Percentiles rank a stretch among this genome's conserved stretches.
These are phyloP conservation scores for Thelonectria olida DNA, from an alignment of 2,329 filamentous ascomycete genomes.

Conservation along the genomic window DNA sequence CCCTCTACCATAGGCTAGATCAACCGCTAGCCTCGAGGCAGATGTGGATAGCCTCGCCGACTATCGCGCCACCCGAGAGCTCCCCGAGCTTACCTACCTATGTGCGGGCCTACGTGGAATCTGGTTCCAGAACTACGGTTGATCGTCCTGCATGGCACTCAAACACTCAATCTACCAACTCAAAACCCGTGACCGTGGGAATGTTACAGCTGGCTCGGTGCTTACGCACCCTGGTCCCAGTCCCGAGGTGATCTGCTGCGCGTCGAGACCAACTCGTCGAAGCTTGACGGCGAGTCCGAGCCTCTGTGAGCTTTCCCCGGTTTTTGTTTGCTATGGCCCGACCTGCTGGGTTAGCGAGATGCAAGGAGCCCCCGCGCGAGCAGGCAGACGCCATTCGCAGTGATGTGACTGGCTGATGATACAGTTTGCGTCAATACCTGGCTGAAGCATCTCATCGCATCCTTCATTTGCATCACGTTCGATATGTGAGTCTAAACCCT, in stretches of 20 bases:
- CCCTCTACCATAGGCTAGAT: neutral
- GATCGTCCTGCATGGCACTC: neutral
- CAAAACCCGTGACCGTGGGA: neutral
- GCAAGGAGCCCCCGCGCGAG: neutral
- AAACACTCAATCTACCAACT: neutral
- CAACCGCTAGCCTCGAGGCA: neutral
- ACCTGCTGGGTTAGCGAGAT: neutral
- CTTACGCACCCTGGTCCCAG: neutral
- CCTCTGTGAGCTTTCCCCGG: neutral
- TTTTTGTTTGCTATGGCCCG: neutral
- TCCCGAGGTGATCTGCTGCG: neutral
- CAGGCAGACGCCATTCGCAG: neutral
- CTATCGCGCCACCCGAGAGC: neutral
- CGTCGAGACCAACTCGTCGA: neutral
- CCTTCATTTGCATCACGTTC: neutral
- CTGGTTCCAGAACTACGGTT: neutral
- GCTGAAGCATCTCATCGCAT: constrained; percentile 21
- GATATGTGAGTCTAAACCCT: neutral
- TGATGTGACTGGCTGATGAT: neutral
- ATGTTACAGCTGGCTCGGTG: neutral
- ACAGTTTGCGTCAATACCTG: constrained; percentile 13
- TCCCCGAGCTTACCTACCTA: neutral
- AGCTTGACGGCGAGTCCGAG: constrained; percentile 11
- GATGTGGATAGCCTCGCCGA: neutral
- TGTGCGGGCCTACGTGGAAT: neutral